phyloP scores from a whole-genome alignment of 2,329 filamentous ascomycete genomes.

The Claviceps purpurea region DNA sequence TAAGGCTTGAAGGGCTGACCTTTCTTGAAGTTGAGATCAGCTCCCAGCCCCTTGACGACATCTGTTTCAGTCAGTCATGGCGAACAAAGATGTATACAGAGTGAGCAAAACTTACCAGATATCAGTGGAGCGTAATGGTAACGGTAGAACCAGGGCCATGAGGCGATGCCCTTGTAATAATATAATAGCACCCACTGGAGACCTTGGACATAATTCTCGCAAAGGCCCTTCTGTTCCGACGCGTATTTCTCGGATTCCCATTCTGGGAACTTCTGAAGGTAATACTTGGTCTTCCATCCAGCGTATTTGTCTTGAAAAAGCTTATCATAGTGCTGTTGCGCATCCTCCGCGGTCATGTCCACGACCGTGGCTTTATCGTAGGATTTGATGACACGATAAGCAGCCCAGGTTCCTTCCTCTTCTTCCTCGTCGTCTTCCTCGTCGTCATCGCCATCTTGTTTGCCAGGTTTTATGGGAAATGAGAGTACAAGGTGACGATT shows the following conservation, averaged over 20 bases:
- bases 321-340: conserved; percentile 62
- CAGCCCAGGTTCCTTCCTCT: conserved; percentile 75
- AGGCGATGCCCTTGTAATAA: conserved; percentile 93
- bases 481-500: conserved; percentile 37
- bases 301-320: conserved; percentile 85
- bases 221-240: conserved; percentile 62
- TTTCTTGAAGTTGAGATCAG: conserved; percentile 81
- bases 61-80: conserved; percentile 36
- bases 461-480: conserved; percentile 34
- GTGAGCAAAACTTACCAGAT: conserved; percentile 41
- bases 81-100: not conserved
- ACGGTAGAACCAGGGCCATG: conserved; percentile 95
- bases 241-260: conserved; percentile 72
- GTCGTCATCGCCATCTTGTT: conserved; percentile 38
- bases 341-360: conserved; percentile 66
- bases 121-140: conserved; percentile 99
- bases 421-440: conserved; percentile 26
- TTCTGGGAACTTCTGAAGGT: conserved; percentile 71
- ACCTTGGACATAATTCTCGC: conserved; percentile 95
- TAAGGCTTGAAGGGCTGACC: conserved; percentile 92
- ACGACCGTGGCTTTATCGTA: conserved; percentile 85
- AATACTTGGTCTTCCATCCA: conserved; percentile 91
- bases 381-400: conserved; percentile 72
- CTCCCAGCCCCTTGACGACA: conserved; percentile 74
- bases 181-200: conserved; percentile 97